These are phyloP conservation scores for Lactarius evosmus DNA, from an alignment of 768 basidiomycete species.

Conservation along the genomic window DNA sequence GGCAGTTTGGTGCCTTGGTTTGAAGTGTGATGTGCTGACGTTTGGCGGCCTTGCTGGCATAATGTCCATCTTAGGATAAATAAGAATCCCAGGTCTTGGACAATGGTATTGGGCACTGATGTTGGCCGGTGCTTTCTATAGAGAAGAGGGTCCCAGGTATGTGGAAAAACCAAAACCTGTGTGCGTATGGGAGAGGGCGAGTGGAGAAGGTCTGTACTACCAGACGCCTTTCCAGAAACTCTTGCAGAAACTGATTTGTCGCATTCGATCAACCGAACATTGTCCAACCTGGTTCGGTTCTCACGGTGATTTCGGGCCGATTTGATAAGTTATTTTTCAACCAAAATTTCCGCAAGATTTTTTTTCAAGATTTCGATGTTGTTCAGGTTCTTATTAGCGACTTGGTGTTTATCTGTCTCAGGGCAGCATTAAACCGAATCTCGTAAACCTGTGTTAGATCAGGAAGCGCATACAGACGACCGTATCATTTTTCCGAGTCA, in stretches of 20 bases:
- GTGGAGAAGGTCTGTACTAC: too few relatives aligned
- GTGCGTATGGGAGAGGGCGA: too few relatives aligned
- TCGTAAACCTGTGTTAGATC: neutral
- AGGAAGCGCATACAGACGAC: neutral
- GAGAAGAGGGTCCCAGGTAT: neutral
- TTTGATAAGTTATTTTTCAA: neutral
- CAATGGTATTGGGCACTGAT: neutral
- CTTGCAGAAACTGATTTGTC: neutral
- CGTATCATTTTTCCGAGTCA: neutral
- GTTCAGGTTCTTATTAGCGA: neutral
- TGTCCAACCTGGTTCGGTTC: neutral
- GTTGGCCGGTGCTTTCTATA: neutral
- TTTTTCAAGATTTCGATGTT: neutral
- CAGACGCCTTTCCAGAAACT: too few relatives aligned
- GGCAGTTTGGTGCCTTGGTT: neutral
- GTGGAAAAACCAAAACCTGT: too few relatives aligned
- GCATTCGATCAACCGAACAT: neutral
- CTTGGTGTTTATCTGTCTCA: neutral
- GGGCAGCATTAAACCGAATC: neutral
- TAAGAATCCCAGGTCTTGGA: too few relatives aligned
- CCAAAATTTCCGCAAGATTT: too few relatives aligned
- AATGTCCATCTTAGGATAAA: neutral
- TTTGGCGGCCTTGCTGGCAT: neutral
- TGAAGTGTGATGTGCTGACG: neutral
- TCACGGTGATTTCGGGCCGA: neutral